These are phyloP conservation scores for Trichoderma parareesei DNA, from an alignment of 495 filamentous ascomycete genomes.

Conservation along the genomic window DNA sequence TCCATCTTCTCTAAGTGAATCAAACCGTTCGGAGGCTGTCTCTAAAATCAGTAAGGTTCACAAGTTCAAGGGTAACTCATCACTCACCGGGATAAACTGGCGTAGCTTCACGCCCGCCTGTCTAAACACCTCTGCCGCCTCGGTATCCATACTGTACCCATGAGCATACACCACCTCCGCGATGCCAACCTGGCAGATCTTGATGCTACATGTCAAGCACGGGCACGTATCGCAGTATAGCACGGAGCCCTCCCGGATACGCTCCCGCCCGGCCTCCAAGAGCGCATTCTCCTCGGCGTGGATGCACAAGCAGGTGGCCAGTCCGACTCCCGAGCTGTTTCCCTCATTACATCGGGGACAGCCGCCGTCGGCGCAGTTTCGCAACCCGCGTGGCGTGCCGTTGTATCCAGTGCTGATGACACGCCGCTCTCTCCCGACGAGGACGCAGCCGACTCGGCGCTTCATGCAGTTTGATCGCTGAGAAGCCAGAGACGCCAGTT, in stretches of 20 bases:
- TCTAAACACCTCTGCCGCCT: conserved; percentile 71
- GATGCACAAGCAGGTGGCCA: conserved; percentile 85
- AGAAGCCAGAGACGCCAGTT: conserved; percentile 82
- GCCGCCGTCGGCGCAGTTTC: conserved; percentile 89
- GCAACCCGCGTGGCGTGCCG: conserved; percentile 77
- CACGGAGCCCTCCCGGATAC: conserved; percentile 69
- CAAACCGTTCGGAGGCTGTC: conserved; percentile 44
- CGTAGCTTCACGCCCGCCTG: conserved; percentile 69
- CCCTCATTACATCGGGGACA: conserved; percentile 75
- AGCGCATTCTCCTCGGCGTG: conserved; percentile 97
- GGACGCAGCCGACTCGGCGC: conserved; percentile 84
- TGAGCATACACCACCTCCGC: conserved; percentile 90
- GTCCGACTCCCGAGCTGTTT: conserved; percentile 58
- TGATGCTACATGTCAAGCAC: conserved; percentile 96
- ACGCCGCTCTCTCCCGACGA: conserved; percentile 71
- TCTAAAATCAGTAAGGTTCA: neutral
- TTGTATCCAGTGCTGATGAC: conserved; percentile 98
- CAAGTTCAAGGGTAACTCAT: neutral
- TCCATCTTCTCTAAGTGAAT: conserved; percentile 45
- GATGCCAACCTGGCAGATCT: conserved; percentile 93
- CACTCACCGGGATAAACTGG: conserved; percentile 72
- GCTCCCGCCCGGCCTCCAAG: conserved; percentile 85
- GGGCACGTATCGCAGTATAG: conserved; percentile 97
- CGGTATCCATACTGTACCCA: conserved; percentile 85
- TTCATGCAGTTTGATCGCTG: conserved; percentile 98